phyloP scores from a whole-genome alignment of 495 filamentous ascomycete genomes.

The Hypoxylon lenormandii region DNA sequence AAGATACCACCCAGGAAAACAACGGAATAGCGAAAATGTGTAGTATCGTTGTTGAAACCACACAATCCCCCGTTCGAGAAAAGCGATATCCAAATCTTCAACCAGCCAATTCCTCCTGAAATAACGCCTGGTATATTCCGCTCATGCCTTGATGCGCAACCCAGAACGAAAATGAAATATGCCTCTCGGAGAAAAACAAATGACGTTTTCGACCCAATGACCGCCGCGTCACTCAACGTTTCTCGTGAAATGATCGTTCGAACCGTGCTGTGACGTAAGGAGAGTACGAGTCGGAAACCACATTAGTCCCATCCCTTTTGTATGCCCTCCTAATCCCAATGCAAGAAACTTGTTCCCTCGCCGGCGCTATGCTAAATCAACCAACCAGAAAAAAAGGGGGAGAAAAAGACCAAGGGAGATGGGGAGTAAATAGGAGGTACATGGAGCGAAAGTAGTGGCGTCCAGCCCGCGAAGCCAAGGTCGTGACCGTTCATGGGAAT shows the following conservation, averaged over 20 bases:
- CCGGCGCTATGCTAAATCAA: slow-evolving; percentile 46
- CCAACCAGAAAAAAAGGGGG: slow-evolving; percentile 14
- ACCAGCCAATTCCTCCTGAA: slow-evolving; percentile 24
- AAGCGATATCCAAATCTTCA: slow-evolving; percentile 9
- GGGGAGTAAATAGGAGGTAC: not conserved
- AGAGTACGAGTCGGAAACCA: slow-evolving; percentile 23
- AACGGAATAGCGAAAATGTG: slow-evolving; percentile 1
- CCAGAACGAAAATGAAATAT: slow-evolving; percentile 14
- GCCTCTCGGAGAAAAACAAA: slow-evolving; percentile 2
- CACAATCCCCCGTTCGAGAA: slow-evolving; percentile 16
- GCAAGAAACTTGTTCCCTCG: slow-evolving; percentile 32
- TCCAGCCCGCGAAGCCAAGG: slow-evolving; percentile 23
- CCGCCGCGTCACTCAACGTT: slow-evolving; percentile 25
- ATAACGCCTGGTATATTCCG: slow-evolving; percentile 45
- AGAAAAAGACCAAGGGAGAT: not conserved
- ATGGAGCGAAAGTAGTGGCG: slow-evolving; percentile 27
- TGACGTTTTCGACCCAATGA: slow-evolving; percentile 16
- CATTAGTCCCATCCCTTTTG: slow-evolving; percentile 42
- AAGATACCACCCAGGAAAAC: slow-evolving; percentile 12
- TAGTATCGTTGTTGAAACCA: slow-evolving; percentile 8
- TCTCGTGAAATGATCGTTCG: slow-evolving; percentile 31
- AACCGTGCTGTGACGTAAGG: slow-evolving; percentile 29
- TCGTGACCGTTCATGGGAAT: slow-evolving; percentile 20
- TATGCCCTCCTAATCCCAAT: slow-evolving; percentile 36
- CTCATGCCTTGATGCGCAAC: slow-evolving; percentile 26